phyloP scores from a whole-genome alignment of 1,139 yeast genomes.

The Groenewaldozyma sp. region DNA sequence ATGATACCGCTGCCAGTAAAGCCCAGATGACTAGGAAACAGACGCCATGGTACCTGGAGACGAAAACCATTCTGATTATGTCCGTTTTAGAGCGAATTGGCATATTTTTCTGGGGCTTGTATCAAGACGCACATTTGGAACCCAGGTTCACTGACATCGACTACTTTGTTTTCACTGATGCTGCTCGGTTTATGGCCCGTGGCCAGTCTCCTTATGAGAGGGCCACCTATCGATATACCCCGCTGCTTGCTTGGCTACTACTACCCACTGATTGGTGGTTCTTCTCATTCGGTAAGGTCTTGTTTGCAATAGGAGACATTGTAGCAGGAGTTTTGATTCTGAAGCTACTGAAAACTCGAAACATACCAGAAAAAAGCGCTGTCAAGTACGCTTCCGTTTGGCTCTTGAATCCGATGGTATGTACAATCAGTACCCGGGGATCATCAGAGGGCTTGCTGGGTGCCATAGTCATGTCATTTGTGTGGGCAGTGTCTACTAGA shows the following conservation, averaged over 20 bases:
- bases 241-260: conserved; percentile 74
- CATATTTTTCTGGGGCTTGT: conserved; percentile 73
- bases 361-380: conserved; percentile 28
- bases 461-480: conserved; percentile 56
- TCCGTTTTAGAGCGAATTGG: conserved; percentile 37
- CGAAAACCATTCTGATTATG: conserved; percentile 10
- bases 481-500: conserved; percentile 39
- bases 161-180: conserved; percentile 88
- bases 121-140: conserved; percentile 72
- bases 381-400: conserved; percentile 51
- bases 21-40: background rate
- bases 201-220: conserved; percentile 70
- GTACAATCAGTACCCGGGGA: conserved; percentile 87
- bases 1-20: background rate
- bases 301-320: conserved; percentile 72
- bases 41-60: conserved; percentile 10
- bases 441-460: conserved; percentile 86
- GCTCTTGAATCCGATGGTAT: conserved; percentile 92
- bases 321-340: conserved; percentile 66
- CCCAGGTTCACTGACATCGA: conserved; percentile 91
- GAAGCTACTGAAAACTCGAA: conserved; percentile 32
- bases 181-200: conserved; percentile 58
- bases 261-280: conserved; percentile 48
- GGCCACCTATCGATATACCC: conserved; percentile 90
- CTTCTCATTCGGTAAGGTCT: conserved; percentile 65